Evolutionary conservation across 495 filamentous ascomycete species (phyloP).

Genomic region (Penicillium daleae): DNA sequence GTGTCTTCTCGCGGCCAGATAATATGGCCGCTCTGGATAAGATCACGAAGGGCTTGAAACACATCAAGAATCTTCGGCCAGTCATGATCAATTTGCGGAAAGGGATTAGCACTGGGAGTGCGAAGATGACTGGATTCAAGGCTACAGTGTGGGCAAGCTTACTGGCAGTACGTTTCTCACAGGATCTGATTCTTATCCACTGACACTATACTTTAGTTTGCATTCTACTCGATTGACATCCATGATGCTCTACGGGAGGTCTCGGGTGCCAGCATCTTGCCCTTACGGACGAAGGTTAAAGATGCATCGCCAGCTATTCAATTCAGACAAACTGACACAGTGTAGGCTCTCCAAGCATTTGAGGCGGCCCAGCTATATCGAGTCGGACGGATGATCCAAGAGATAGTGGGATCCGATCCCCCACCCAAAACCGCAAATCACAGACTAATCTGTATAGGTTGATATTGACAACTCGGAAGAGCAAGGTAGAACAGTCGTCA

Average conservation of each 20-base stretch:
- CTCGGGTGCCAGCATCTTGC: conserved; percentile 54
- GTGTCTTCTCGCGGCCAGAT: conserved; percentile 68
- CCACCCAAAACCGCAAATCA: neutral
- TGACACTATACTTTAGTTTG: conserved; percentile 54
- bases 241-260: conserved; percentile 66
- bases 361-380: conserved; percentile 58
- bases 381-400: conserved; percentile 70
- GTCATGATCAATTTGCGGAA: conserved; percentile 73
- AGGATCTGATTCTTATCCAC: conserved; percentile 12
- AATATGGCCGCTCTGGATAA: conserved; percentile 61
- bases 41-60: conserved; percentile 67
- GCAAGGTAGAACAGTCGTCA: conserved; percentile 73
- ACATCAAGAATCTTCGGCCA: conserved; percentile 78
- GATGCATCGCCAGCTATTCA: neutral
- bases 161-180: conserved; percentile 43
- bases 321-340: conserved; percentile 13
- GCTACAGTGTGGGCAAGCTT: conserved; percentile 74
- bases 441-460: conserved; percentile 51
- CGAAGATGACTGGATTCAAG: conserved; percentile 59
- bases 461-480: conserved; percentile 82
- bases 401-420: conserved; percentile 53
- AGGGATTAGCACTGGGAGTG: conserved; percentile 68
- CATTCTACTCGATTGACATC: conserved; percentile 69
- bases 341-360: conserved; percentile 46
- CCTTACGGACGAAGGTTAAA: conserved; percentile 13